Evolutionary conservation across 2,329 filamentous ascomycete genomes (phyloP), one percentile per base, ranked within the genome.

Genomic region (Westerdykella sp.): DNA sequence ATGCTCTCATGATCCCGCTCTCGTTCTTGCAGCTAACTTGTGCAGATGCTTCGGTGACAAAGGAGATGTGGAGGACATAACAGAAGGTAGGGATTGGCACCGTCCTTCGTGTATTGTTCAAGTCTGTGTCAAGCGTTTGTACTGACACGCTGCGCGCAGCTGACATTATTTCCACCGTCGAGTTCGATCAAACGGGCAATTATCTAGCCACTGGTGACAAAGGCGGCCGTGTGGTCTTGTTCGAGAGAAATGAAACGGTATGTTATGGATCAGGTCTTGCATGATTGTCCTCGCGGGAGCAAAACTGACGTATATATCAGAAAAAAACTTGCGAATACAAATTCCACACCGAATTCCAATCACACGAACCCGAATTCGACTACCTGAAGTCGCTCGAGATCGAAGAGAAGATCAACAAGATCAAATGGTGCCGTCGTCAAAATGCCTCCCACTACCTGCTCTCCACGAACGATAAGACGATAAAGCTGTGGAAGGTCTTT

Each of bases 241-340:
- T 93, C 60, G 87, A 93, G 72, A 80, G 93, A 57, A 98, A 98
- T 64, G 93, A 97, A 73, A 96, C 91, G 66, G 90, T 95, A 74
- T 65, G 82, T 73, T 46, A 44, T 35, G 35, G 5, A 18, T 5
- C 7, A 15, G 18, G 42, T 16, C 11, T 34, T 21, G 34, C 6
- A 40, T 37, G 34, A 12, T 39, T 11, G 38, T 22, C 9, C 9
- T 28, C n/a, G 32, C 10, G 25, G 14, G 5, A 21, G 3, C 12
- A 11, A 21, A 38, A 37, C 38, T 45, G 38, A 54, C 18, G 15
- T 15, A 10, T 28, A 22, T 21, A 35, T 48, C 64, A 96, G 90
- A 97, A 98, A 83, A 98, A 97, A 81, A 97, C 93, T 40, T 98
- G 93, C 80, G 93, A 98, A 72, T 98, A 98, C 79, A 98, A 97